These are phyloP conservation scores for Teratosphaeria destructans DNA, from an alignment of 2,329 filamentous ascomycete species.

Conservation along the genomic window DNA sequence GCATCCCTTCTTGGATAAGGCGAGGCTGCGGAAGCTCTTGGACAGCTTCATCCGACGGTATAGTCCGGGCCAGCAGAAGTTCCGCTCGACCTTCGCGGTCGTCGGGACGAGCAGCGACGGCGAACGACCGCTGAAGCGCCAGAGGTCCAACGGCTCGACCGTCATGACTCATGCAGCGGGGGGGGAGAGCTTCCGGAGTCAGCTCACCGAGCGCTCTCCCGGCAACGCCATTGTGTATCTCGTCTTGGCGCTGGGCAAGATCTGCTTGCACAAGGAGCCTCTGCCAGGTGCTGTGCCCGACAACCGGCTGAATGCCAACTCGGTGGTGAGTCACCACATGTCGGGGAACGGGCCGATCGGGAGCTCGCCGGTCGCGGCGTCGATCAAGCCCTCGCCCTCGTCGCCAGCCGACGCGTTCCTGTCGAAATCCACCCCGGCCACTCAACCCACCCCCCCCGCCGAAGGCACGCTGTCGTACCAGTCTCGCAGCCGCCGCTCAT, in stretches of 20 bases:
- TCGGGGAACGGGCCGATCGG: constrained; percentile 12
- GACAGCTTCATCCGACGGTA: constrained; percentile 41
- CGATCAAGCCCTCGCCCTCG: constrained; percentile 28
- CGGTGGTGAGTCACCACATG: constrained; percentile 27
- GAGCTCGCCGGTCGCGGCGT: constrained; percentile 20
- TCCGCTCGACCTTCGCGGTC: constrained; percentile 19
- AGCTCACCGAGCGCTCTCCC: constrained; percentile 50
- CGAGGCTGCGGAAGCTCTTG: constrained; percentile 42
- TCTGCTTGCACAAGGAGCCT: constrained; percentile 49
- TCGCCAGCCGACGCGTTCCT: constrained; percentile 16
- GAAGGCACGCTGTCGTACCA: constrained; percentile 13
- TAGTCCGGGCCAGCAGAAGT: constrained; percentile 22
- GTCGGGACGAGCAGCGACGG: constrained; percentile 16
- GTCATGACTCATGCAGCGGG: constrained; percentile 4
- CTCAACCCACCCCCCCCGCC: constrained; percentile 21
- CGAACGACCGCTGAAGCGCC: constrained; percentile 20
- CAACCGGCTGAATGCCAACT: constrained; percentile 25
- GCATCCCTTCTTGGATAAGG: constrained; percentile 53
- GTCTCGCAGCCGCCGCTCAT: constrained; percentile 22
- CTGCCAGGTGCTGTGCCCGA: constrained; percentile 49
- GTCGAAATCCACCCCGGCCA: constrained; percentile 23
- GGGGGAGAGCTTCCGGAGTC: constrained; percentile 4
- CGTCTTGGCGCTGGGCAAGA: constrained; percentile 76
- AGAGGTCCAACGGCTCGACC: constrained; percentile 19
- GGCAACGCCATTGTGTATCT: constrained; percentile 73